phyloP scores from a whole-genome alignment of 306 rosid species.

The Trifolium fragiferum region DNA sequence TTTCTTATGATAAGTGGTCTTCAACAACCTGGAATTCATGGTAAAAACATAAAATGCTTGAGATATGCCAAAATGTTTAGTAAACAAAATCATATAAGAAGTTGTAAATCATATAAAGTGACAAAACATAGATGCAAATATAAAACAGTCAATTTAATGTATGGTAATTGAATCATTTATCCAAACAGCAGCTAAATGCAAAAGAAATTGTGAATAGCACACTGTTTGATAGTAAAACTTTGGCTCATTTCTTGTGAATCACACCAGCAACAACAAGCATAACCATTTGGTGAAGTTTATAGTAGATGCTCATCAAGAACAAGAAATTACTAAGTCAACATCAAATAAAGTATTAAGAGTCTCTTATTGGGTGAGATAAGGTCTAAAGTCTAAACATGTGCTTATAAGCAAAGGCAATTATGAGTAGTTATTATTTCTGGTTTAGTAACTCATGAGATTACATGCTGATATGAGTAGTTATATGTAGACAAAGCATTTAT shows the following conservation, averaged over 20 bases:
- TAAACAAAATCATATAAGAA: conserved; percentile 17
- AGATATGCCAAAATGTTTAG: conserved; percentile 2
- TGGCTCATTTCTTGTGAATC: conserved; percentile 24
- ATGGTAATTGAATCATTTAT: conserved; percentile 12
- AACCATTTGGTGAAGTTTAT: conserved; percentile 34
- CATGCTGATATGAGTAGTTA: too few species aligned
- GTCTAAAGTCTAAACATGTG: neutral
- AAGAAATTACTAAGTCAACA: neutral
- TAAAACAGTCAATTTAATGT: neutral
- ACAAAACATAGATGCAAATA: neutral
- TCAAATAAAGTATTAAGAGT: neutral
- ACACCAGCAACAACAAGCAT: neutral
- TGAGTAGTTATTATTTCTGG: too few species aligned
- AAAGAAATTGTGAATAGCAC: neutral
- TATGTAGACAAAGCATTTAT: too few species aligned
- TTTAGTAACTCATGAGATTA: too few species aligned
- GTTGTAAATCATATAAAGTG: conserved; percentile 20
- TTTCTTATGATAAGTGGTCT: conserved; percentile 93
- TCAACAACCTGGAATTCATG: conserved; percentile 69
- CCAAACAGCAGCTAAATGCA: conserved; percentile 10
- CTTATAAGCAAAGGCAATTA: too few species aligned
- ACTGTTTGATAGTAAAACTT: neutral
- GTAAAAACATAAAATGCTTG: conserved; percentile 27
- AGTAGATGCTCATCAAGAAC: conserved; percentile 14
- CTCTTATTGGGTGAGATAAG: neutral